Evolutionary conservation across 768 basidiomycete species (phyloP).

Genomic region (Pholiota molesta): DNA sequence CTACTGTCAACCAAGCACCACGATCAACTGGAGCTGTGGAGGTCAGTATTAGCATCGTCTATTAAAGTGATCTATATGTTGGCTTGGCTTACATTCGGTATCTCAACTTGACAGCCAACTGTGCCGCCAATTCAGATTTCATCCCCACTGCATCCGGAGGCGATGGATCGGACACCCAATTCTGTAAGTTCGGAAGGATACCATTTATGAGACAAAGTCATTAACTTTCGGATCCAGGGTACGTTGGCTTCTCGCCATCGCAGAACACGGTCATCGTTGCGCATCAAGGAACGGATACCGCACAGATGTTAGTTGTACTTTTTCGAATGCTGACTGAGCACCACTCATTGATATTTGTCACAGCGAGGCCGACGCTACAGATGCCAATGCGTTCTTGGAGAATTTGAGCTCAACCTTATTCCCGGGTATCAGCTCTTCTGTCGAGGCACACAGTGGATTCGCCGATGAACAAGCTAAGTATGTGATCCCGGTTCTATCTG

Average conservation of each 20-base stretch:
- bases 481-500: constrained; percentile 6
- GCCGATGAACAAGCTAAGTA: constrained; percentile 43
- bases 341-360: background rate
- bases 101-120: constrained; percentile 33
- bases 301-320: constrained; percentile 32
- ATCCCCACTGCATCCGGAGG: constrained; percentile 48
- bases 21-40: constrained; percentile 55
- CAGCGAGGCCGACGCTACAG: constrained; percentile 42
- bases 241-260: constrained; percentile 37
- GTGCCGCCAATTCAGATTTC: constrained; percentile 43
- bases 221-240: constrained; percentile 17
- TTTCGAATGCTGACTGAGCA: too few species aligned
- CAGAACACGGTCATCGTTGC: constrained; percentile 41
- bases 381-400: constrained; percentile 34
- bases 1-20: constrained; percentile 48
- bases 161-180: constrained; percentile 39
- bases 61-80: background rate
- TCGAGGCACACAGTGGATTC: constrained; percentile 51
- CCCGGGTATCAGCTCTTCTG: constrained; percentile 44
- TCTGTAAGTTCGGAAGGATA: constrained; percentile 30
- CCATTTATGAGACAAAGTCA: background rate
- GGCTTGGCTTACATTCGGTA: background rate
- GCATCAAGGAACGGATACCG: constrained; percentile 45
- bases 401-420: constrained; percentile 42
- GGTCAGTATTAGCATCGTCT: constrained; percentile 32